Percentiles rank a stretch among this genome's conserved stretches.
phyloP scores from a whole-genome alignment of 1,284 basidiomycete species.

The Fomes fomentarius region DNA sequence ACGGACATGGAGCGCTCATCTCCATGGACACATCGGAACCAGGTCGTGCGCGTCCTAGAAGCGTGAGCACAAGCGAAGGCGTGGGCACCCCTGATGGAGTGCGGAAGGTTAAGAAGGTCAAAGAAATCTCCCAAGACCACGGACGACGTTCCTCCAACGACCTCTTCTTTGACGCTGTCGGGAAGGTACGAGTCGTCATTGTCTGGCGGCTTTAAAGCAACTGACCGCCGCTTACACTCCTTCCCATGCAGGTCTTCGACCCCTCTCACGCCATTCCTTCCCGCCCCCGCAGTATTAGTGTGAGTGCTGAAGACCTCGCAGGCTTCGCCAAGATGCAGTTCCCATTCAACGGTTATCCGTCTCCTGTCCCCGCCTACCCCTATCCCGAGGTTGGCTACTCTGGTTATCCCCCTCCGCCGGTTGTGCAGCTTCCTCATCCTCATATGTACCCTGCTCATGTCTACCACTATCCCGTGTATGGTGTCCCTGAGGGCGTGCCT shows the following conservation, averaged over 20 bases:
- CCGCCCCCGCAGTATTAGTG: conserved; percentile 29
- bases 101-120: conserved; percentile 18
- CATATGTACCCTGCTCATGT: conserved; percentile 14
- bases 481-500: not conserved
- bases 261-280: conserved; percentile 25
- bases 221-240: conserved; percentile 4
- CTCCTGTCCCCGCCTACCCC: conserved; percentile 8
- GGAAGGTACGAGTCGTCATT: conserved; percentile 26
- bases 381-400: conserved; percentile 18
- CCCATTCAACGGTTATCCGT: conserved; percentile 4
- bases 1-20: conserved; percentile 2
- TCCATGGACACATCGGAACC: conserved; percentile 3
- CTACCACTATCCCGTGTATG: conserved; percentile 18
- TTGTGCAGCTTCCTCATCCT: not conserved
- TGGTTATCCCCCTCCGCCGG: conserved; percentile 12
- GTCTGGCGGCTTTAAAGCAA: not conserved
- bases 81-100: conserved; percentile 28
- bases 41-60: conserved; percentile 30
- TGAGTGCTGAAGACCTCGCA: conserved; percentile 21
- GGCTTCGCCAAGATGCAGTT: conserved; percentile 12
- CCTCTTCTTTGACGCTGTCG: conserved; percentile 32
- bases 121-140: conserved; percentile 35
- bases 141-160: conserved; percentile 28
- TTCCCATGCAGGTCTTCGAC: conserved; percentile 9
- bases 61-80: conserved; percentile 32